Percentiles rank a stretch among this genome's conserved stretches.
phyloP scores from a whole-genome alignment of 108 stramenopile species.

The Cyclotella atomus region DNA sequence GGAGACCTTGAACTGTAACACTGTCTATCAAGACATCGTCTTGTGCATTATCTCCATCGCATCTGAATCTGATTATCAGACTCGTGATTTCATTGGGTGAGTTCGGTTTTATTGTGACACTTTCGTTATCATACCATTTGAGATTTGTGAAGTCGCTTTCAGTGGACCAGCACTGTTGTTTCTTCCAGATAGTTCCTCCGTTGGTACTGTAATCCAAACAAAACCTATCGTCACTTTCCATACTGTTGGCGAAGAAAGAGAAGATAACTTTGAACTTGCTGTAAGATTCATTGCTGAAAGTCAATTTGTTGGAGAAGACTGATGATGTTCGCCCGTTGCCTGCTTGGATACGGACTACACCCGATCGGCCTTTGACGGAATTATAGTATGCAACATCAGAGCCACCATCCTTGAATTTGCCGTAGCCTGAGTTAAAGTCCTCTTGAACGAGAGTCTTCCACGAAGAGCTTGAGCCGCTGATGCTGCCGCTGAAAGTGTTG shows the following conservation, averaged over 20 bases:
- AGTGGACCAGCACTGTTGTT: constrained; percentile 28
- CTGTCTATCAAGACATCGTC: constrained; percentile 19
- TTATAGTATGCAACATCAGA: constrained; percentile 15
- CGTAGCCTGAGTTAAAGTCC: constrained; percentile 16
- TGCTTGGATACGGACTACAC: constrained; percentile 25
- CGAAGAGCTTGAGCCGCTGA: background rate
- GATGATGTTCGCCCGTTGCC: constrained; percentile 17
- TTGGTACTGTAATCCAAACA: constrained; percentile 32
- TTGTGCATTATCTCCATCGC: constrained; percentile 13
- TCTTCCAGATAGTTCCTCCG: constrained; percentile 13
- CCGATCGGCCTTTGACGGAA: constrained; percentile 12
- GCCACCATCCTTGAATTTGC: constrained; percentile 11
- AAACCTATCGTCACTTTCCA: constrained; percentile 38
- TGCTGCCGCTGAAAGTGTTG: background rate
- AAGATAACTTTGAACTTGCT: constrained; percentile 26
- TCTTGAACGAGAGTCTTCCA: constrained; percentile 11
- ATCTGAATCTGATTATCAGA: constrained; percentile 29
- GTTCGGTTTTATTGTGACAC: background rate
- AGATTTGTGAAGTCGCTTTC: constrained; percentile 26
- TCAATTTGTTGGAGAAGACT: constrained; percentile 12
- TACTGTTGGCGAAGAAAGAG: constrained; percentile 32
- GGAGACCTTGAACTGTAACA: constrained; percentile 14
- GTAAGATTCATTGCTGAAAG: background rate
- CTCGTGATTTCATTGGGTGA: background rate
- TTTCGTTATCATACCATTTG: constrained; percentile 25